Conservation (phyloP, 2,329 filamentous ascomycete species). For the Ophiocordyceps polyrhachis-furcata region DNA sequence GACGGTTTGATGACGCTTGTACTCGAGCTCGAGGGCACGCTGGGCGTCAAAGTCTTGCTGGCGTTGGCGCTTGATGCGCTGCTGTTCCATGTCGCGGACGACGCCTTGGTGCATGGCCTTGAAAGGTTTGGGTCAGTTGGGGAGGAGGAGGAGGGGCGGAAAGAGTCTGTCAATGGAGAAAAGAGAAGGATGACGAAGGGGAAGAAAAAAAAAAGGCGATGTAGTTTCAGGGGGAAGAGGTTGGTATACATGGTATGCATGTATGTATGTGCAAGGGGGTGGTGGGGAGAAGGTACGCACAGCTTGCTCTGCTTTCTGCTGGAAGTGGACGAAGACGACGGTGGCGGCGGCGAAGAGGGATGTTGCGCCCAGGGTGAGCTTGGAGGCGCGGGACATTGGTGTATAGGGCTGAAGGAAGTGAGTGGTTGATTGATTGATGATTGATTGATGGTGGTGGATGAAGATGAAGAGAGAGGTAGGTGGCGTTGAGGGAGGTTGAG, state of each 20-base stretch:
- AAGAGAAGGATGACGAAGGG: not conserved
- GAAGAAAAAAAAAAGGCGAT: not conserved
- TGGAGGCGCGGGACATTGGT: constrained; percentile 83
- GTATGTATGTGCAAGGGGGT: too few species aligned
- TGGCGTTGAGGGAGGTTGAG: too few species aligned
- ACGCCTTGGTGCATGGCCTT: constrained; percentile 94
- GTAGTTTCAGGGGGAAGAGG: not conserved
- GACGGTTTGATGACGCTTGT: constrained; percentile 74
- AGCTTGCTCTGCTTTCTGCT: constrained; percentile 66
- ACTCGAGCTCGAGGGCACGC: constrained; percentile 66
- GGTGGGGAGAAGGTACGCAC: constrained; percentile 36
- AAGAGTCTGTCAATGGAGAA: too few species aligned
- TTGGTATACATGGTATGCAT: too few species aligned
- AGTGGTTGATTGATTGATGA: too few species aligned
- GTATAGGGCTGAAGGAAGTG: not conserved
- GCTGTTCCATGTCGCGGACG: constrained; percentile 84
- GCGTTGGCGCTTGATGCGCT: constrained; percentile 74
- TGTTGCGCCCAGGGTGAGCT: constrained; percentile 64
- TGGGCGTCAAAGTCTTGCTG: constrained; percentile 94
- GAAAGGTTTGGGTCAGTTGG: not conserved
- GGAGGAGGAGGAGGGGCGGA: not conserved
- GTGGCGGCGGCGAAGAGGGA: constrained; percentile 59
- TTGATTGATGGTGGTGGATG: not conserved
- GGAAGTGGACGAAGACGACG: constrained; percentile 73
- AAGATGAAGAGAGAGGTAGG: too few species aligned